These are phyloP conservation scores for Trichoderma sp. DNA, from an alignment of 2,329 filamentous ascomycete species.

Conservation along the genomic window DNA sequence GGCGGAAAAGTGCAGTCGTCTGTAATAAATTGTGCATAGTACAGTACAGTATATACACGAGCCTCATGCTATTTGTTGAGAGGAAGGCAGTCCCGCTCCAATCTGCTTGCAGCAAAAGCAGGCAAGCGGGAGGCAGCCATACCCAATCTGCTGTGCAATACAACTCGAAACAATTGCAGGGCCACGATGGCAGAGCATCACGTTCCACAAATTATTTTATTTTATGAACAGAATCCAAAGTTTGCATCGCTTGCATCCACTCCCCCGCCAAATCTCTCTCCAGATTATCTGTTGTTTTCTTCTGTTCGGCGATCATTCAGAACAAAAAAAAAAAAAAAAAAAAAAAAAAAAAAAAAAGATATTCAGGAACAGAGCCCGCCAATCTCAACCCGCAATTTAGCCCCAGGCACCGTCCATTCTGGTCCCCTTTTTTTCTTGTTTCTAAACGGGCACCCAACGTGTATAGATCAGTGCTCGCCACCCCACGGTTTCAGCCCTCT, in stretches of 20 bases:
- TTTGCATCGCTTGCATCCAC: not conserved
- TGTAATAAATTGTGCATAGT: not conserved
- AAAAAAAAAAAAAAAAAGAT: not conserved
- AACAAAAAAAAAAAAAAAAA: not conserved
- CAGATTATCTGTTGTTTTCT: not conserved
- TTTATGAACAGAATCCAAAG: too few species aligned
- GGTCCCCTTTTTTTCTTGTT: not conserved
- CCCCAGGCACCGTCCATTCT: not conserved
- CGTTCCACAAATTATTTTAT: not conserved
- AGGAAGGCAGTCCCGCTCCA: not conserved
- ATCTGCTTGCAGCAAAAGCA: not conserved
- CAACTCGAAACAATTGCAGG: not conserved
- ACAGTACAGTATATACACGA: too few species aligned
- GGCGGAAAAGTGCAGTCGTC: not conserved
- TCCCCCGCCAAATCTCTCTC: not conserved
- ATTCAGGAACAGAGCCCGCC: not conserved
- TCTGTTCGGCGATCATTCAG: not conserved
- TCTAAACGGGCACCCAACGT: not conserved
- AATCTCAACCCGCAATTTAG: conserved; percentile 3
- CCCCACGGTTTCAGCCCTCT: not conserved
- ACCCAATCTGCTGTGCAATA: not conserved
- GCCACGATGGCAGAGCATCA: not conserved
- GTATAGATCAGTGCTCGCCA: not conserved
- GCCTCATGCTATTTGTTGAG: not conserved
- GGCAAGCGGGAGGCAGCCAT: not conserved